Evolutionary conservation across 169 alveolate genomes (phyloP).

Genomic region (Cryptosporidium tyzzeri): DNA sequence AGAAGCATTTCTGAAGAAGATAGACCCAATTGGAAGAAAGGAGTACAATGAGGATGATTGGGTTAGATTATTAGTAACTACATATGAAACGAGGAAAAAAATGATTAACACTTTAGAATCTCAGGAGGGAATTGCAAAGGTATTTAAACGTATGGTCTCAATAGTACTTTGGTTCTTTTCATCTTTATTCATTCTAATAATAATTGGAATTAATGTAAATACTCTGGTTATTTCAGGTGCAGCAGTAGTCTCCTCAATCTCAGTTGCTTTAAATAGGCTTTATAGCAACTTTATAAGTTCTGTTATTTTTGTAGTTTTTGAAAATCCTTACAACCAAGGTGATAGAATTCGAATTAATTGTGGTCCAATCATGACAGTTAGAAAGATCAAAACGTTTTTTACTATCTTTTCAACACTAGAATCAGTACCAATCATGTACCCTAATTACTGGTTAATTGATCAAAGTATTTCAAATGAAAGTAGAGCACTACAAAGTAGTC

Average conservation of each 20-base stretch:
- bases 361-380: conserved; percentile 86
- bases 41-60: conserved; percentile 65
- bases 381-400: conserved; percentile 86
- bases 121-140: conserved; percentile 86
- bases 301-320: conserved; percentile 88
- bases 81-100: conserved; percentile 66
- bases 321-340: conserved; percentile 89
- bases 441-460: conserved; percentile 84
- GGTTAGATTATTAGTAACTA: conserved; percentile 68
- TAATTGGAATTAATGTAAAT: conserved; percentile 87
- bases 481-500: conserved; percentile 84
- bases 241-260: conserved; percentile 87
- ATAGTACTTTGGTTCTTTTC: conserved; percentile 83
- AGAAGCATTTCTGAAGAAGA: conserved; percentile 33
- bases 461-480: conserved; percentile 88
- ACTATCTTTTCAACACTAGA: conserved; percentile 87
- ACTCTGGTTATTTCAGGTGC: conserved; percentile 90
- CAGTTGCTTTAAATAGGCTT: conserved; percentile 87
- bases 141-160: conserved; percentile 85
- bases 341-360: conserved; percentile 86
- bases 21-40: conserved; percentile 69
- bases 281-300: conserved; percentile 89
- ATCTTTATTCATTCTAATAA: conserved; percentile 81
- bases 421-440: conserved; percentile 86
- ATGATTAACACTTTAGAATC: conserved; percentile 72